Percentiles rank a stretch among this genome's conserved stretches.
phyloP scores from a whole-genome alignment of 83 land plant genomes.

The Larix sibirica region DNA sequence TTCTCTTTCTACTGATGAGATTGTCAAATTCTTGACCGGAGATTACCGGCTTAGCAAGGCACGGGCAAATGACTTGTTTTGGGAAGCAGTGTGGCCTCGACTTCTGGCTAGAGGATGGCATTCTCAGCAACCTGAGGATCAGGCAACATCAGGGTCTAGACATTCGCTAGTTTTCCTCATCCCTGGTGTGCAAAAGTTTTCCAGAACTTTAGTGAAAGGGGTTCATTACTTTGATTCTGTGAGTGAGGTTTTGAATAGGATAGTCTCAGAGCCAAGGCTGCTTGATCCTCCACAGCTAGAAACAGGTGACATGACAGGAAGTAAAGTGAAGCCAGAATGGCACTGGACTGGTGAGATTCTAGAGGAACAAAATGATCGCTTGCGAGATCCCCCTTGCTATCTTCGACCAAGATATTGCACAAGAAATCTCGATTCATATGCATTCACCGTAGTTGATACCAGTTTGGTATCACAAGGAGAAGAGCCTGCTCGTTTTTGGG shows the following conservation, averaged over 20 bases:
- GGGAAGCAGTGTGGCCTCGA: conserved; percentile 95
- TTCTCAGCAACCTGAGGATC: conserved; percentile 55
- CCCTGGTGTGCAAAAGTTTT: conserved; percentile 71
- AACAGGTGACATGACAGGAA: not conserved
- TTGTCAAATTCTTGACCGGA: conserved; percentile 59
- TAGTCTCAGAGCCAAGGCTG: conserved; percentile 56
- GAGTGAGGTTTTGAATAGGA: conserved; percentile 60
- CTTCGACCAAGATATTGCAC: conserved; percentile 40
- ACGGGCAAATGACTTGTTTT: conserved; percentile 72
- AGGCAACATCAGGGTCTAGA: conserved; percentile 29
- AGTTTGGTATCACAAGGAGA: conserved; percentile 34
- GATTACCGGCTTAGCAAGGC: conserved; percentile 76
- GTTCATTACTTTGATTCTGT: conserved; percentile 76
- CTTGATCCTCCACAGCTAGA: conserved; percentile 42
- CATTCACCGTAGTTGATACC: conserved; percentile 63
- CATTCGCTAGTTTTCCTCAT: conserved; percentile 57
- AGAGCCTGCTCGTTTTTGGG: conserved; percentile 26
- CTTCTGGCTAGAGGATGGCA: conserved; percentile 77
- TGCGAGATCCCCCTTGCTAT: conserved; percentile 26
- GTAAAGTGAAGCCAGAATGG: conserved; percentile 14
- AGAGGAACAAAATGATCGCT: conserved; percentile 16
- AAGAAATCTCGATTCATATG: conserved; percentile 22
- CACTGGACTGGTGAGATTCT: conserved; percentile 7
- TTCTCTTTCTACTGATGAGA: conserved; percentile 38
- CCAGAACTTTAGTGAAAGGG: conserved; percentile 64